Evolutionary conservation across 805 yeast species (phyloP).

Genomic region (Phaffomyces thermotolerans): DNA sequence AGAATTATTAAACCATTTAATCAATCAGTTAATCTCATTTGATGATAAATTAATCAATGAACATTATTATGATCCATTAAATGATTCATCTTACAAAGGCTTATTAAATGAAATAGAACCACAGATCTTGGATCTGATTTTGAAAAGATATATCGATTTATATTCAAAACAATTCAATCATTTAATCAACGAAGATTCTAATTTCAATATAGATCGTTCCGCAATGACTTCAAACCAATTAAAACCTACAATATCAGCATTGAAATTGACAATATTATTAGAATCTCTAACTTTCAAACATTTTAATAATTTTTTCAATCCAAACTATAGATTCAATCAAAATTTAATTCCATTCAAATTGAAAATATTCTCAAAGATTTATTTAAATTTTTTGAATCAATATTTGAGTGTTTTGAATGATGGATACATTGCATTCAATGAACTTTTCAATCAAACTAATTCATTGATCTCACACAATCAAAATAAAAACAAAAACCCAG

Average conservation of each 20-base stretch:
- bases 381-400: conserved; percentile 32
- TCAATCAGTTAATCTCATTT: conserved; percentile 33
- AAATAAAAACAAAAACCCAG: conserved; percentile 2
- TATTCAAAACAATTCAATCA: conserved; percentile 39
- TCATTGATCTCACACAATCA: conserved; percentile 6
- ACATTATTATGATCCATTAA: conserved; percentile 33
- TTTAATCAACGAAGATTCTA: conserved; percentile 33
- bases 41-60: conserved; percentile 31
- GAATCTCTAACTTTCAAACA: conserved; percentile 35
- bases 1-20: conserved; percentile 25
- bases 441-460: conserved; percentile 14
- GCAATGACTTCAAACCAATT: conserved; percentile 25
- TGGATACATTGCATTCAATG: conserved; percentile 24
- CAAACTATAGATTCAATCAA: conserved; percentile 26
- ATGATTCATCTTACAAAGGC: conserved; percentile 26
- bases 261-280: conserved; percentile 35
- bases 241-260: conserved; percentile 36
- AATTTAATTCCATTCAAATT: conserved; percentile 38
- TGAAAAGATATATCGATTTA: conserved; percentile 38
- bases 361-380: conserved; percentile 39
- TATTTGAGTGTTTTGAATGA: conserved; percentile 28
- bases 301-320: conserved; percentile 22
- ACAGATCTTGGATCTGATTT: conserved; percentile 36
- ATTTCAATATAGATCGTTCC: conserved; percentile 41
- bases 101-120: conserved; percentile 19